Conservation (phyloP, 495 filamentous ascomycete species). For the Friedmanniomyces simplex region DNA sequence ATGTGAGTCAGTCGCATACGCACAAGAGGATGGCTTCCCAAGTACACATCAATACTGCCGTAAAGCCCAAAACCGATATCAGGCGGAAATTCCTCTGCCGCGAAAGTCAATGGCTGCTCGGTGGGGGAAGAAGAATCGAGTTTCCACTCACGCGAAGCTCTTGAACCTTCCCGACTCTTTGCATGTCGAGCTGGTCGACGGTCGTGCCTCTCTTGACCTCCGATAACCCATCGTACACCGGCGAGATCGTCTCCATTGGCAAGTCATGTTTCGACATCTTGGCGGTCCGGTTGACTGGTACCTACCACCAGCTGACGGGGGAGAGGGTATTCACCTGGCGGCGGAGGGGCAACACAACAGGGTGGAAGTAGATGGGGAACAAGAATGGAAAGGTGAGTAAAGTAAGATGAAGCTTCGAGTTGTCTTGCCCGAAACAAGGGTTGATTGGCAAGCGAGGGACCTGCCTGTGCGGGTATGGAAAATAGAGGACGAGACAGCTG, state of each 20-base stretch:
- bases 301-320: too few species aligned
- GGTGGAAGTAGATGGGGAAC: too few species aligned
- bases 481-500: too few species aligned
- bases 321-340: too few species aligned
- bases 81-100: slow-evolving; percentile 4
- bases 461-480: too few species aligned
- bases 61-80: slow-evolving; percentile 6
- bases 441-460: too few species aligned
- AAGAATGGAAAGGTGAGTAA: too few species aligned
- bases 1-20: too few species aligned
- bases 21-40: slow-evolving; percentile 9
- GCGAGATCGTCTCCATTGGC: background rate
- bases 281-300: too few species aligned
- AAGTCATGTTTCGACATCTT: background rate
- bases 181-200: background rate
- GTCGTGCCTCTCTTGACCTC: background rate
- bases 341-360: too few species aligned
- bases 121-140: background rate
- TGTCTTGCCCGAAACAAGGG: too few species aligned
- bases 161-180: background rate
- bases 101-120: background rate
- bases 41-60: slow-evolving; percentile 2
- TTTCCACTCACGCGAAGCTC: background rate
- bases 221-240: background rate
- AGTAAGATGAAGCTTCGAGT: too few species aligned